phyloP scores from a whole-genome alignment of 805 yeast species.

The Limtongia smithiae region DNA sequence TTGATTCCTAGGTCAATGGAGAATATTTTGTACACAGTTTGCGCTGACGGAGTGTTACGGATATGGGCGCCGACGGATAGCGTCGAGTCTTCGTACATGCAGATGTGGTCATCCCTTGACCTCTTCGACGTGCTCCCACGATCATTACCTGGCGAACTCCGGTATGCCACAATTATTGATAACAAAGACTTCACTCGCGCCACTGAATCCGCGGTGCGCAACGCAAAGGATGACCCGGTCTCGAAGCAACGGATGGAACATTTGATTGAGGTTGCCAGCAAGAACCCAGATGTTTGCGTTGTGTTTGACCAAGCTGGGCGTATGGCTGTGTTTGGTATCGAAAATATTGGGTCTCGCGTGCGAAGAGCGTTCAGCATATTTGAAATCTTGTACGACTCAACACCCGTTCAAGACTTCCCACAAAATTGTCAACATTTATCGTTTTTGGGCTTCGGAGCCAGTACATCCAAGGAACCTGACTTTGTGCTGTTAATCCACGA shows the following conservation, averaged over 20 bases:
- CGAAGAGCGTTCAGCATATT: slow-evolving; percentile 27
- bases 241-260: slow-evolving; percentile 9
- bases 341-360: slow-evolving; percentile 27
- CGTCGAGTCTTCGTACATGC: slow-evolving; percentile 33
- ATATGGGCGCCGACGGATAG: slow-evolving; percentile 50
- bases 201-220: slow-evolving; percentile 30
- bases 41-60: slow-evolving; percentile 55
- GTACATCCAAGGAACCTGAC: slow-evolving; percentile 28
- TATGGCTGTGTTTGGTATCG: slow-evolving; percentile 30
- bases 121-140: slow-evolving; percentile 32
- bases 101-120: slow-evolving; percentile 52
- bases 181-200: slow-evolving; percentile 31
- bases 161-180: slow-evolving; percentile 26
- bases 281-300: slow-evolving; percentile 30
- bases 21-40: slow-evolving; percentile 61
- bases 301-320: slow-evolving; percentile 30
- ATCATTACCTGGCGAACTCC: slow-evolving; percentile 7
- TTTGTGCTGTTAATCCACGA: slow-evolving; percentile 34
- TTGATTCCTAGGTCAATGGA: slow-evolving; percentile 35
- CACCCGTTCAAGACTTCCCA: slow-evolving; percentile 25
- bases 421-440: slow-evolving; percentile 11
- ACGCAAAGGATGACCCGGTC: slow-evolving; percentile 9
- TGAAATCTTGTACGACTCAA: slow-evolving; percentile 23
- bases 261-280: slow-evolving; percentile 25
- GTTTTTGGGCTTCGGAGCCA: slow-evolving; percentile 25